Conservation (phyloP, 306 rosid species). For the Pachyrhizus erosus region DNA sequence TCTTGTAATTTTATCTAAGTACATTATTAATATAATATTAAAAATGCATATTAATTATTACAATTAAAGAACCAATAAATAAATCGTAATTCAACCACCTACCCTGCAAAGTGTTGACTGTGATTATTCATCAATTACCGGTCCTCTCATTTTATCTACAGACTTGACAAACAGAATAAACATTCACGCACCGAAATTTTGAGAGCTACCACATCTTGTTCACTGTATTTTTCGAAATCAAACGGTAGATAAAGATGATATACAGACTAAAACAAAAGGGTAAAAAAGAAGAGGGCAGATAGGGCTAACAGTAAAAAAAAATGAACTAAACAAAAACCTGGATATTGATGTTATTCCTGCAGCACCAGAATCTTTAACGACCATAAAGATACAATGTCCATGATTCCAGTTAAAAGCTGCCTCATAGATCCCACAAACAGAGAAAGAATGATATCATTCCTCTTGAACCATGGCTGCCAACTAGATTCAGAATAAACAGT, state of each 20-base stretch:
- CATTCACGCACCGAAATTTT: neutral
- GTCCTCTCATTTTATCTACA: neutral
- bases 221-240: constrained; percentile 9
- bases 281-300: neutral
- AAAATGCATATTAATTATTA: too few species aligned
- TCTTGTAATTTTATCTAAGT: neutral
- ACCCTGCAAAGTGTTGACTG: neutral
- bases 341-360: constrained; percentile 47
- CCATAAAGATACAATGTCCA: constrained; percentile 46
- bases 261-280: constrained; percentile 16
- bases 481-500: constrained; percentile 42
- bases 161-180: neutral
- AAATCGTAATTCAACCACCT: neutral
- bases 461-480: constrained; percentile 40
- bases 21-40: neutral
- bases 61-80: neutral
- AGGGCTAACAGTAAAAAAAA: constrained; percentile 3
- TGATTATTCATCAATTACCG: neutral
- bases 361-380: constrained; percentile 43
- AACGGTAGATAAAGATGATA: neutral
- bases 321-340: constrained; percentile 36
- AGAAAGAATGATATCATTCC: constrained; percentile 48
- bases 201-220: constrained; percentile 20
- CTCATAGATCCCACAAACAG: constrained; percentile 49
- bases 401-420: constrained; percentile 48